Percentiles rank a stretch among this genome's conserved stretches.
Conservation (phyloP, 805 yeast genomes). For the Candida loeiensis region DNA sequence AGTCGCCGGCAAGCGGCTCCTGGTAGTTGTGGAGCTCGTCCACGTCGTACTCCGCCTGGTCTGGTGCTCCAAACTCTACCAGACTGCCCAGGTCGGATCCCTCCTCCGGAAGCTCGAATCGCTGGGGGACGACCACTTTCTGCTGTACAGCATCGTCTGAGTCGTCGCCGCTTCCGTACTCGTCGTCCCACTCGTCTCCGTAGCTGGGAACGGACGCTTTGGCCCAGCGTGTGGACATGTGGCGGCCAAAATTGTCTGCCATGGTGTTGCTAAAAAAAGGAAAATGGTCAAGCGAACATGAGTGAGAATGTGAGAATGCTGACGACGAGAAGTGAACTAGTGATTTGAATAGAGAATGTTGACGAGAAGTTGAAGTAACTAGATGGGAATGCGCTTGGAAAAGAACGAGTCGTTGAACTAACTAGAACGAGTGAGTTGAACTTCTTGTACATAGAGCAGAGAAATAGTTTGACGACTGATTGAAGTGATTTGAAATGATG, state of each 20-base stretch:
- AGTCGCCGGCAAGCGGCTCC: neutral
- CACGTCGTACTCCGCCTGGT: conserved; percentile 5
- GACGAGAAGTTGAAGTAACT: too few species aligned
- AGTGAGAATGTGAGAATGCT: too few species aligned
- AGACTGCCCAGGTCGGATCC: neutral
- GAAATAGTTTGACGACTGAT: too few species aligned
- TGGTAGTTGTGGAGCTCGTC: conserved; percentile 7
- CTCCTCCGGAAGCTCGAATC: conserved; percentile 9
- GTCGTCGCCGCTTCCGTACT: conserved; percentile 11
- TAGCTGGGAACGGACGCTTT: conserved; percentile 40
- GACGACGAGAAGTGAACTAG: too few species aligned
- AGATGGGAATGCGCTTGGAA: too few species aligned
- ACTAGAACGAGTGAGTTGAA: too few species aligned
- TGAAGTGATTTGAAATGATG: too few species aligned
- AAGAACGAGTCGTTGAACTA: too few species aligned
- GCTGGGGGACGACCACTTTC: conserved; percentile 5
- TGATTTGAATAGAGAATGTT: too few species aligned
- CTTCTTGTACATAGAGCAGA: too few species aligned
- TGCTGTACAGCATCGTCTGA: neutral
- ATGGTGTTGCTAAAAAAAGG: too few species aligned
- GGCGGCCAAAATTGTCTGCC: conserved; percentile 40
- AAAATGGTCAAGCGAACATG: too few species aligned
- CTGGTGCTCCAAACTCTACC: neutral
- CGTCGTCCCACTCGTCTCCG: conserved; percentile 43
- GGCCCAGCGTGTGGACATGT: conserved; percentile 43